These are phyloP conservation scores for Termitomyces sp. DNA, from an alignment of 768 basidiomycete genomes.

Conservation along the genomic window DNA sequence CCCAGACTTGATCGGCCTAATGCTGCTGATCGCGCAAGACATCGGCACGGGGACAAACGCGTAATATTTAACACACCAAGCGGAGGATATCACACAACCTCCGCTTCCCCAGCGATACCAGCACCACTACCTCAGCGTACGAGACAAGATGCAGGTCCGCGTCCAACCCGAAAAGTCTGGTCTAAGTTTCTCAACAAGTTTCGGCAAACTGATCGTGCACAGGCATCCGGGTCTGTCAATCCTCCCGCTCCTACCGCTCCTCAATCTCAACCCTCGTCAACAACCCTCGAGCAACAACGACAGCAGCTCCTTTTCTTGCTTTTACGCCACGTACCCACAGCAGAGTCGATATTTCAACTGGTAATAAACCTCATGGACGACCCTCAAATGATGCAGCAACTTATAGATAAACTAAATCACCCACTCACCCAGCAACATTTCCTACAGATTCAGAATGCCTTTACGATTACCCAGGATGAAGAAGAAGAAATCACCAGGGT, in stretches of 20 bases:
- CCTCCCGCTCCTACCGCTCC: background rate
- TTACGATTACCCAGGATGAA: background rate
- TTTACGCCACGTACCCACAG: background rate
- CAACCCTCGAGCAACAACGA: background rate
- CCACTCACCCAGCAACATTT: background rate
- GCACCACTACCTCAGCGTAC: background rate
- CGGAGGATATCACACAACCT: background rate
- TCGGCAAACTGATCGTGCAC: background rate
- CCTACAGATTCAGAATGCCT: background rate
- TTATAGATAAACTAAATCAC: background rate
- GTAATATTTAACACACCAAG: background rate
- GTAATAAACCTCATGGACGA: background rate
- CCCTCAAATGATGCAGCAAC: background rate
- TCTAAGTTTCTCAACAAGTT: background rate
- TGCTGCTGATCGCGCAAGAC: background rate
- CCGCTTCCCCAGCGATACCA: background rate
- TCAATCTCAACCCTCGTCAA: background rate
- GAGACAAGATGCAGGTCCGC: background rate
- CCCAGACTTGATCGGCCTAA: background rate
- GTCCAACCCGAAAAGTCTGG: background rate
- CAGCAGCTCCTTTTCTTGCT: background rate
- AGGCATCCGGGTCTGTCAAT: background rate
- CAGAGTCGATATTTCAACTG: background rate
- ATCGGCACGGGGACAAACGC: background rate
- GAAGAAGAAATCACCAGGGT: background rate